Percentiles rank a stretch among this genome's conserved stretches.
Evolutionary conservation across 805 yeast species (phyloP).

Genomic region (Schwanniomyces yamadae): DNA sequence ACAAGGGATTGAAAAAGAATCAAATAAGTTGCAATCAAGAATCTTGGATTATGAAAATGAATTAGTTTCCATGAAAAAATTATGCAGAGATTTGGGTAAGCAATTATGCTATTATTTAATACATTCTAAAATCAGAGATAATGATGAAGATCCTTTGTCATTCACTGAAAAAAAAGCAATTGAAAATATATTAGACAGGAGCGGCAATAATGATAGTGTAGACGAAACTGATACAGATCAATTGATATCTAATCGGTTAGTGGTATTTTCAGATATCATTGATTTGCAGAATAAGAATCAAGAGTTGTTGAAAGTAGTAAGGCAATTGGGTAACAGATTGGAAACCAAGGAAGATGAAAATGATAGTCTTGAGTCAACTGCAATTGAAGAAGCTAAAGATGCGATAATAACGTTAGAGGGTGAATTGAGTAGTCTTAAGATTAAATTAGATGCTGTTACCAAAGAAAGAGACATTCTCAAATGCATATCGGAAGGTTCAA

Average conservation of each 20-base stretch:
- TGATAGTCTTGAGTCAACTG: conserved; percentile 43
- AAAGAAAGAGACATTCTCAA: conserved; percentile 73
- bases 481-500: conserved; percentile 9
- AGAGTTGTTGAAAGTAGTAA: conserved; percentile 63
- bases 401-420: conserved; percentile 64
- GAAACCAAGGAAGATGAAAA: conserved; percentile 59
- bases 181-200: conserved; percentile 47
- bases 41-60: conserved; percentile 47
- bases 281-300: conserved; percentile 76
- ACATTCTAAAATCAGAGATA: conserved; percentile 58
- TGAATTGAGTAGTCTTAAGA: conserved; percentile 51
- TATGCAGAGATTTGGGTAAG: conserved; percentile 70
- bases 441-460: conserved; percentile 51
- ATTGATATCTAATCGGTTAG: conserved; percentile 70
- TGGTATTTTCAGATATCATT: conserved; percentile 62
- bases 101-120: conserved; percentile 77
- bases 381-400: conserved; percentile 62
- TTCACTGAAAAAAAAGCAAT: conserved; percentile 64
- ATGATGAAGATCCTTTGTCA: conserved; percentile 60
- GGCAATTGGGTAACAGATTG: conserved; percentile 69
- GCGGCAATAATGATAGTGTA: conserved; percentile 26
- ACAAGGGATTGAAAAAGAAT: conserved; percentile 41
- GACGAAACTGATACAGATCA: conserved; percentile 65
- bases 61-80: conserved; percentile 48
- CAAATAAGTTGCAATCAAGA: conserved; percentile 30